These are phyloP conservation scores for Saccharomycopsis sp. DNA, from an alignment of 805 yeast genomes.

Conservation along the genomic window DNA sequence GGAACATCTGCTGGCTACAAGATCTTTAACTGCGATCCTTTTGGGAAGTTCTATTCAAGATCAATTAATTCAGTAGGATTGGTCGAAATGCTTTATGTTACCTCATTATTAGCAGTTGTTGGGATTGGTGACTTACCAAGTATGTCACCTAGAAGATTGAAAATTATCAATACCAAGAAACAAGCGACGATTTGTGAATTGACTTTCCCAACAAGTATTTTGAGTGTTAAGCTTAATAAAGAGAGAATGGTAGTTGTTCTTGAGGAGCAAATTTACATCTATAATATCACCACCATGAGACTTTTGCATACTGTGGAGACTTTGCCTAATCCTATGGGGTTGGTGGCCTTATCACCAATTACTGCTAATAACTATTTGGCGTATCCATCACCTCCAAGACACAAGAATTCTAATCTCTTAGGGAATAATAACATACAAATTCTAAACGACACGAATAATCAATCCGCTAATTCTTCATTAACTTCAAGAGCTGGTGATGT, in stretches of 20 bases:
- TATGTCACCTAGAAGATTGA: conserved; percentile 73
- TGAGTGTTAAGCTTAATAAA: conserved; percentile 58
- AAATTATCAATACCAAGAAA: conserved; percentile 73
- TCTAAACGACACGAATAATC: neutral
- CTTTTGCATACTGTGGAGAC: conserved; percentile 50
- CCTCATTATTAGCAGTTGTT: conserved; percentile 66
- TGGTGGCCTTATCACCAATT: conserved; percentile 54
- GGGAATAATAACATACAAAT: neutral
- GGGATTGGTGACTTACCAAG: conserved; percentile 62
- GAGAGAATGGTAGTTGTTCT: conserved; percentile 56
- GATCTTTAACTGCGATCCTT: conserved; percentile 65
- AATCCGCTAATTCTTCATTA: conserved; percentile 17
- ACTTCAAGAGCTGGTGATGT: conserved; percentile 50
- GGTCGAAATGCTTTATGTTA: conserved; percentile 71
- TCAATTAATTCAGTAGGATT: conserved; percentile 32
- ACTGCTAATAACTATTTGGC: conserved; percentile 50
- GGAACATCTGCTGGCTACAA: conserved; percentile 59
- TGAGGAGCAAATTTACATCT: conserved; percentile 59
- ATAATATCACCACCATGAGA: conserved; percentile 66
- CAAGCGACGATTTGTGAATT: conserved; percentile 59
- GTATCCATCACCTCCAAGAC: conserved; percentile 70
- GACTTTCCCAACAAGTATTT: conserved; percentile 56
- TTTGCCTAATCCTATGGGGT: conserved; percentile 42
- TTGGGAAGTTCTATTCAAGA: conserved; percentile 42
- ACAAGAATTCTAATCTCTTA: conserved; percentile 9